Base-by-base conservation (phyloP, 2,329 filamentous ascomycete species). In the Sporothrix dimorphospora region DNA sequence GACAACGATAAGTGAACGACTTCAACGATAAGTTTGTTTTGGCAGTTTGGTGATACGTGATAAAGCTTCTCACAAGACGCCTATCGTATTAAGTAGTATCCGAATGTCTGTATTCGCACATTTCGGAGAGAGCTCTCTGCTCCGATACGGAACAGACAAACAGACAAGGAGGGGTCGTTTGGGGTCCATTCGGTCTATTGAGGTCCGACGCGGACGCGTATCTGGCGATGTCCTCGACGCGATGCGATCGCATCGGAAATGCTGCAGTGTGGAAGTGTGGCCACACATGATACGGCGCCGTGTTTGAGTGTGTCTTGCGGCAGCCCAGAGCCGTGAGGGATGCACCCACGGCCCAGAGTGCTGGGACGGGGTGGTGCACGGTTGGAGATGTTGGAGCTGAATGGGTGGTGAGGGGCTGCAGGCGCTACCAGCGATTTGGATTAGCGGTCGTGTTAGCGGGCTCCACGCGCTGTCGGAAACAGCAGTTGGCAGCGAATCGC, bases 171-270 rank as follows among this genome's bases (percentile, higher is more conserved):
- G 27, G 53, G 53, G 24, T 21, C 53, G n/a, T n/a, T 7, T 7
- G 9, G 12, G 11, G 21, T 12, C 21, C 21, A n/a, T 24, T 59
- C 55, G 55, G 55, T n/a, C 16, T 12, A 59, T 59, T 59, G 27
- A 19, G 27, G 27, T 38, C 55, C 55, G 55, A 38, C n/a, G 1
- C 7, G 9, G 6, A 59, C 55, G 55, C 55, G 55, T 59, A 34
- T 59, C 55, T 4, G 55, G 51, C 55, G 55, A 38, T 38, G 55
- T n/a, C 55, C 16, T n/a, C 55, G 55, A 59, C 55, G 55, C 55
- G 55, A 59, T 59, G 55, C 55, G 55, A 59, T 59, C 55, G 55
- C 55, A 59, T 59, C 55, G 55, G 53, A 14, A 30, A 8, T 57
- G 2, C 1, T 4, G 9, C n/a, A 51, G 51, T 27, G n/a, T 34